Percentiles rank a stretch among this genome's conserved stretches.
These are phyloP conservation scores for Tillandsia leiboldiana DNA, from an alignment of 176 grass and related monocot species.

Conservation along the genomic window DNA sequence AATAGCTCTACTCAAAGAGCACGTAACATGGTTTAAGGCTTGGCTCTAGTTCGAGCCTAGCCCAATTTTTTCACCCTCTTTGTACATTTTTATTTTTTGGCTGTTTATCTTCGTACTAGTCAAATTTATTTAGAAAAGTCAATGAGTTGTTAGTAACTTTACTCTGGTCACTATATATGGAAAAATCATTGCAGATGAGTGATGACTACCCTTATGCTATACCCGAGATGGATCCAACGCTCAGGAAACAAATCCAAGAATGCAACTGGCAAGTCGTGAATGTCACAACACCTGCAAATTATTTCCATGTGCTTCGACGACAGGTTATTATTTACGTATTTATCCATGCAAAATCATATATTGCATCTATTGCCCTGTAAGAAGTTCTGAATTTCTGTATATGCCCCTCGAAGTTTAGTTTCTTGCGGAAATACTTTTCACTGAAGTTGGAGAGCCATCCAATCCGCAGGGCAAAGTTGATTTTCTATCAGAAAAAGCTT, in stretches of 20 bases:
- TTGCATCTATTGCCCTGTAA: too few relatives aligned
- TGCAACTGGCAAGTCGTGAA: conserved; percentile 21
- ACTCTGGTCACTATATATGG: background rate
- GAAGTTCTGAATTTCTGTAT: too few relatives aligned
- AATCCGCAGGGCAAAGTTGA: too few relatives aligned
- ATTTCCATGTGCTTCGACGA: conserved; percentile 17
- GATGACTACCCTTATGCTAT: conserved; percentile 17
- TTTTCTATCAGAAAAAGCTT: too few relatives aligned
- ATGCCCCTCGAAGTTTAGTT: too few relatives aligned
- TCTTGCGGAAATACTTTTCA: too few relatives aligned
- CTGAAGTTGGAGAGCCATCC: too few relatives aligned
- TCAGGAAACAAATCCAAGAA: conserved; percentile 17
- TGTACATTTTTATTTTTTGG: background rate
- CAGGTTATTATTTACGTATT: conserved; percentile 1
- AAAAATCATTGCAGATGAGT: conserved; percentile 8
- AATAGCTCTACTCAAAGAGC: too few relatives aligned
- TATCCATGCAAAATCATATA: too few relatives aligned
- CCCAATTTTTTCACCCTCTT: too few relatives aligned
- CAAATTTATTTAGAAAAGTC: background rate
- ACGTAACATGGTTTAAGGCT: too few relatives aligned
- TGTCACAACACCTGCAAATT: conserved; percentile 19
- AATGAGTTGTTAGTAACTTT: background rate
- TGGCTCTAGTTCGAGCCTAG: too few relatives aligned
- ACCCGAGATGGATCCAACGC: conserved; percentile 19
- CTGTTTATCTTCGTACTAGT: background rate